A percentile compares a stretch with the other conserved stretches of the same genome.
These are phyloP conservation scores for Crithidia expoeki DNA, from an alignment of 208 protist genomes.

Conservation along the genomic window DNA sequence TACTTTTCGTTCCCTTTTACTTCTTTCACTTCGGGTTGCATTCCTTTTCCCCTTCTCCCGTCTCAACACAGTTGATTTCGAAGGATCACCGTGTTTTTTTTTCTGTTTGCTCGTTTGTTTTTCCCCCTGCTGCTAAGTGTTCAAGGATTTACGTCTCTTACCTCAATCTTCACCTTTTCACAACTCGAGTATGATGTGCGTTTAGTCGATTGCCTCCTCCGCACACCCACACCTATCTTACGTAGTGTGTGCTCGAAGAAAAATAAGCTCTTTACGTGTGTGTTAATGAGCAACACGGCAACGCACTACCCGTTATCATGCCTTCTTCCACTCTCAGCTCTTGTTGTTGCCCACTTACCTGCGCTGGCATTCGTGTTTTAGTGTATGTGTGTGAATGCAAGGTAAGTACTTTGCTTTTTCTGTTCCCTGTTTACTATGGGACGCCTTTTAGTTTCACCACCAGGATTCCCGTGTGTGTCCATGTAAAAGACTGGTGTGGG, in stretches of 20 bases:
- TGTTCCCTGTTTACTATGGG: too few relatives aligned
- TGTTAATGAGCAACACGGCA: neutral
- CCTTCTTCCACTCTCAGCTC: conserved; percentile 1
- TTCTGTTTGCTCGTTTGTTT: neutral
- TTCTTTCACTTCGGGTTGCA: neutral
- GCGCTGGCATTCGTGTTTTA: neutral
- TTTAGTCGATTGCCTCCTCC: neutral
- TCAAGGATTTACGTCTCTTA: conserved; percentile 5
- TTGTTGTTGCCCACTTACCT: neutral
- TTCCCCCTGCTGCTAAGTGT: neutral
- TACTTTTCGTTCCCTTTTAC: conserved; percentile 6
- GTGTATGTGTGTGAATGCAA: neutral
- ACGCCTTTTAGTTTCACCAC: conserved; percentile 13
- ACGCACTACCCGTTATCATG: neutral
- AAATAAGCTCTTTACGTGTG: conserved; percentile 4
- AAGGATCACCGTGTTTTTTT: neutral
- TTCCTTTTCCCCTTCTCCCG: neutral
- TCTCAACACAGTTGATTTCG: neutral
- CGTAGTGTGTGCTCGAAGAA: conserved; percentile 6
- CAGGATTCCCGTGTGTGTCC: neutral
- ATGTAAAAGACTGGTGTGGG: neutral
- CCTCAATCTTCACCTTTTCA: neutral
- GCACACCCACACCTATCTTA: conserved; percentile 7
- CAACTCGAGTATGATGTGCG: conserved; percentile 10
- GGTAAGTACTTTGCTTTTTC: neutral